Evolutionary conservation across 116 monocot genomes (phyloP).

Genomic region (Zostera marina): DNA sequence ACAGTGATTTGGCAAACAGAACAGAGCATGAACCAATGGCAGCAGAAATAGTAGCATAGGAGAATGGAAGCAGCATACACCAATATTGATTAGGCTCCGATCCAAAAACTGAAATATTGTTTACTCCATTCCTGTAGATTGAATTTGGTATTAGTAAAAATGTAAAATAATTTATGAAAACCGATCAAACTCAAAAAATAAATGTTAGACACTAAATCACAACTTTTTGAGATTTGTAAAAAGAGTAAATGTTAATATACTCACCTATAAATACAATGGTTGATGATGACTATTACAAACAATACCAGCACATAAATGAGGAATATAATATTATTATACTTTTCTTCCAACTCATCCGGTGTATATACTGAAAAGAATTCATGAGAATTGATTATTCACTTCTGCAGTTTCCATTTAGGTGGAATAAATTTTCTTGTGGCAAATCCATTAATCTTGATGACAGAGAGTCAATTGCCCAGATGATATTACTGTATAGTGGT

Average conservation of each 20-base stretch:
- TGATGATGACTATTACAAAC: conserved; percentile 31
- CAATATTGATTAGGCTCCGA: conserved; percentile 45
- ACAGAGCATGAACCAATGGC: conserved; percentile 95
- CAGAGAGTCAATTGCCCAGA: background rate
- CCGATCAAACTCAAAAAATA: background rate
- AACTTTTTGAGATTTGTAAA: background rate
- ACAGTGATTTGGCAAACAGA: conserved; percentile 96
- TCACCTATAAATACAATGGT: conserved; percentile 73
- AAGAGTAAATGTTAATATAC: background rate
- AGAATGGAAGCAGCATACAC: conserved; percentile 73
- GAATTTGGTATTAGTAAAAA: background rate
- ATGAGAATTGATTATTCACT: background rate
- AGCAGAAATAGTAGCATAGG: conserved; percentile 91
- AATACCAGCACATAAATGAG: conserved; percentile 70
- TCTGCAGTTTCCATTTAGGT: background rate
- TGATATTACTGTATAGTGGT: background rate
- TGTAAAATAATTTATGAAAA: background rate
- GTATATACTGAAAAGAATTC: conserved; percentile 57
- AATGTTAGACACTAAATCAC: too few species aligned
- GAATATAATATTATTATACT: conserved; percentile 75
- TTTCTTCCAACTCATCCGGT: conserved; percentile 65
- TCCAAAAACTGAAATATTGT: conserved; percentile 29
- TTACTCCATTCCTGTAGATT: conserved; percentile 54
- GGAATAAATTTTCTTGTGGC: background rate
- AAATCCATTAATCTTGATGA: background rate